Conservation (phyloP, 1,284 basidiomycete genomes). For the Ceratobasidium sp. region DNA sequence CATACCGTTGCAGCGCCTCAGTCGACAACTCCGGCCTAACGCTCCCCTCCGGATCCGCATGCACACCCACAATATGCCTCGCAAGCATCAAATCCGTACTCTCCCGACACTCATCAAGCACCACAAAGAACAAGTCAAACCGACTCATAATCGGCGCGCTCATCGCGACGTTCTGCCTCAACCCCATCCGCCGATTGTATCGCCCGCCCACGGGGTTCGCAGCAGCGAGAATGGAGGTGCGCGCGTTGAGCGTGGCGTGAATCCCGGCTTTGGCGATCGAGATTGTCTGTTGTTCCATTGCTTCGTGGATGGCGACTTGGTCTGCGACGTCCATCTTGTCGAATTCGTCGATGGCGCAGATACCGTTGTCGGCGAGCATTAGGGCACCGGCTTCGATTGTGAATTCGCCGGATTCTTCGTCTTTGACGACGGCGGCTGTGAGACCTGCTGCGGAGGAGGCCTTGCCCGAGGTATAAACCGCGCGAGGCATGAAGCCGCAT, state of each 20-base stretch:
- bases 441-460: constrained; percentile 99
- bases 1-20: constrained; percentile 96
- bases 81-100: constrained; percentile 94
- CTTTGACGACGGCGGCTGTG: constrained; percentile 97
- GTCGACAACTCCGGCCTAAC: constrained; percentile 98
- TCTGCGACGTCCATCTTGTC: constrained; percentile 99
- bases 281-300: constrained; percentile 99
- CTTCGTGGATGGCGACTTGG: constrained; percentile 99
- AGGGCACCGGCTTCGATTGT: constrained; percentile 99
- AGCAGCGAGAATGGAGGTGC: constrained; percentile 97
- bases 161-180: constrained; percentile 98
- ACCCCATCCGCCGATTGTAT: constrained; percentile 95
- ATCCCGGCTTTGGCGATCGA: constrained; percentile 99
- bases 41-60: constrained; percentile 94
- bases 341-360: constrained; percentile 99
- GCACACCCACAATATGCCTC: constrained; percentile 97
- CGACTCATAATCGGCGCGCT: constrained; percentile 99
- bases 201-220: constrained; percentile 97
- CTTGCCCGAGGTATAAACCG: constrained; percentile 99
- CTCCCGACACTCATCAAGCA: constrained; percentile 97
- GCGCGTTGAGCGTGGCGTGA: constrained; percentile 97
- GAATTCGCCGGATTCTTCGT: constrained; percentile 99
- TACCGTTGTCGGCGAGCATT: constrained; percentile 99
- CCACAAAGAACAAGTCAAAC: constrained; percentile 99
- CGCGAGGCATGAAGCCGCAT: constrained; percentile 98